Conservation (phyloP, 345 rosid species). For the Eucalyptus camaldulensis region DNA sequence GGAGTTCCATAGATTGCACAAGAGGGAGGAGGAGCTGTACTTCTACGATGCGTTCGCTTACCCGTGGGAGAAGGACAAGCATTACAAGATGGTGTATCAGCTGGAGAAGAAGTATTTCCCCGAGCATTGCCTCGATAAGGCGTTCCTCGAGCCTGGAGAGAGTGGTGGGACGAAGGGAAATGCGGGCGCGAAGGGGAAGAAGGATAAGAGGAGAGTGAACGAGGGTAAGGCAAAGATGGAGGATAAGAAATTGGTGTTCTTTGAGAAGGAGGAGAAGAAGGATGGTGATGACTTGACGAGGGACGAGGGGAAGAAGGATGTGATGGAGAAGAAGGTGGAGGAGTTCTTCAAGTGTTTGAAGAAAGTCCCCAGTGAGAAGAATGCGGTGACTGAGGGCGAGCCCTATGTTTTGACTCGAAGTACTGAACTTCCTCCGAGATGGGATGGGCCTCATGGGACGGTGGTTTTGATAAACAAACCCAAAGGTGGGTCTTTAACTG, state of each 20-base stretch:
- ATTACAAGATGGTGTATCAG: conserved; percentile 95
- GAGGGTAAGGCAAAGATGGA: conserved; percentile 7
- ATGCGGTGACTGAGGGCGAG: conserved; percentile 36
- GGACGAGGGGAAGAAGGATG: conserved; percentile 13
- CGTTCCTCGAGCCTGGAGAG: conserved; percentile 61
- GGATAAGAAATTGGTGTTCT: conserved; percentile 48
- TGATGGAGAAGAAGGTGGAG: conserved; percentile 75
- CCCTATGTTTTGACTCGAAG: conserved; percentile 67
- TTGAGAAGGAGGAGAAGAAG: conserved; percentile 26
- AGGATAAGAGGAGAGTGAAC: conserved; percentile 1
- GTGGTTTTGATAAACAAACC: conserved; percentile 89
- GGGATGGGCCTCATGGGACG: conserved; percentile 85
- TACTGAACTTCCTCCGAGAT: conserved; percentile 68
- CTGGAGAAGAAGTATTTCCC: conserved; percentile 95
- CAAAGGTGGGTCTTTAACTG: conserved; percentile 39
- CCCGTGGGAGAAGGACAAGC: conserved; percentile 96
- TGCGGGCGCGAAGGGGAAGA: conserved; percentile 4
- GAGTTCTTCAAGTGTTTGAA: conserved; percentile 83
- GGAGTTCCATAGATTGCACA: conserved; percentile 63
- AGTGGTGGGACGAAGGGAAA: conserved; percentile 5
- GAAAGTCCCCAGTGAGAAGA: conserved; percentile 46
- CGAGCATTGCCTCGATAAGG: conserved; percentile 79
- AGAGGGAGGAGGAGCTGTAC: conserved; percentile 88
- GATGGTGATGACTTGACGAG: not conserved
- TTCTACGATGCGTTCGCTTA: conserved; percentile 75